Conservation (phyloP, 345 rosid species). For the Bruguiera parviflora region DNA sequence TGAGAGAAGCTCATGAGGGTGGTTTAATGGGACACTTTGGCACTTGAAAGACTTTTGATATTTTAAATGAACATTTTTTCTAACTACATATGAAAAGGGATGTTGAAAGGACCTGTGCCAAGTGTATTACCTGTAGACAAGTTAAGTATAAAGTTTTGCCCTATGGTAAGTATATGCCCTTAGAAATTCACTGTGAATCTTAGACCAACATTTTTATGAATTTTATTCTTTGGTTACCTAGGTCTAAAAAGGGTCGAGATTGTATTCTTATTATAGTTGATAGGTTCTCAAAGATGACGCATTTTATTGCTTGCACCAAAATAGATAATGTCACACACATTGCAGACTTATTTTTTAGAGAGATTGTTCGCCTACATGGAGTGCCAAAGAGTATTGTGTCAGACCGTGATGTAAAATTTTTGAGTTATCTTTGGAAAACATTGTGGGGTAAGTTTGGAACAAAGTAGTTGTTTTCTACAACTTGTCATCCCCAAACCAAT, state of each 20-base stretch:
- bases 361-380: neutral
- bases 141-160: neutral
- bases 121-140: neutral
- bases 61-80: neutral
- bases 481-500: neutral
- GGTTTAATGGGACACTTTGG: conserved; percentile 1
- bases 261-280: neutral
- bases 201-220: neutral
- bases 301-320: neutral
- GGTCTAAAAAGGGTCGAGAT: neutral
- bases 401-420: neutral
- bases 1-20: neutral
- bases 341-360: neutral
- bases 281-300: neutral
- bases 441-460: neutral
- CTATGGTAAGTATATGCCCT: neutral
- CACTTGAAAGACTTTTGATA: neutral
- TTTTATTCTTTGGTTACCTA: neutral
- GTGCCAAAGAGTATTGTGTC: neutral
- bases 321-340: no score
- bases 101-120: neutral
- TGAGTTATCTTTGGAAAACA: neutral
- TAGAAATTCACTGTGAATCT: neutral
- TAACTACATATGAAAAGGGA: neutral
- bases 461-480: neutral